Percentiles rank a stretch among this genome's conserved stretches.
phyloP scores from a whole-genome alignment of 257 asterid species.

The Phtheirospermum japonicum region DNA sequence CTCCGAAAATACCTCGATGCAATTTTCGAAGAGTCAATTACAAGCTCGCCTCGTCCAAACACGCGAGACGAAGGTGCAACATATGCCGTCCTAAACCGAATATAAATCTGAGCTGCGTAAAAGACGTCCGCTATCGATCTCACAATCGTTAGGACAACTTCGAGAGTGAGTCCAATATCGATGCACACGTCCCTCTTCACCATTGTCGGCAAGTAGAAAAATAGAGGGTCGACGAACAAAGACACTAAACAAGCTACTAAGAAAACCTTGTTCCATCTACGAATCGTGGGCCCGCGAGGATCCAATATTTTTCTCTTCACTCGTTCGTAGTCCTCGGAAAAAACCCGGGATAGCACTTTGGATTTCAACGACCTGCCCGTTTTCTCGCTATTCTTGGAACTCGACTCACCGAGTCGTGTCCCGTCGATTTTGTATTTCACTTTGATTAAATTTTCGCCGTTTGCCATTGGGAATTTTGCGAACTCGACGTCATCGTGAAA shows the following conservation, averaged over 20 bases:
- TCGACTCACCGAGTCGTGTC: conserved; percentile 34
- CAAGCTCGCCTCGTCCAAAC: conserved; percentile 98
- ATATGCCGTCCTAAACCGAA: conserved; percentile 73
- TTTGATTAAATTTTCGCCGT: conserved; percentile 52
- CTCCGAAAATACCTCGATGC: conserved; percentile 54
- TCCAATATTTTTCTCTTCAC: conserved; percentile 70
- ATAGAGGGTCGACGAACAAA: conserved; percentile 87
- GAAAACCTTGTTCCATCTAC: conserved; percentile 88
- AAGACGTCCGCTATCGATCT: conserved; percentile 77
- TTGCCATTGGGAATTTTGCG: conserved; percentile 35
- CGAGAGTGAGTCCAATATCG: conserved; percentile 61
- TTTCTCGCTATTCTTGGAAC: conserved; percentile 38
- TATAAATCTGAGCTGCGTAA: conserved; percentile 67
- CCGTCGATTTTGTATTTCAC: conserved; percentile 61
- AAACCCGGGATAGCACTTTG: conserved; percentile 76
- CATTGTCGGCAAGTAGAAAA: conserved; percentile 68
- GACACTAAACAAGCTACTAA: conserved; percentile 80
- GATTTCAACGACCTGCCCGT: conserved; percentile 58
- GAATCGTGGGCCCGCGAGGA: conserved; percentile 81
- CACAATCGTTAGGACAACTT: conserved; percentile 56
- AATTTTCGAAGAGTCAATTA: conserved; percentile 67
- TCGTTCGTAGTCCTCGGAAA: conserved; percentile 88
- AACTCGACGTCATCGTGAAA: conserved; percentile 60
- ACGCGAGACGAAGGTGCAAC: conserved; percentile 99
- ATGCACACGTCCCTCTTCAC: conserved; percentile 59